A percentile compares a stretch with the other conserved stretches of the same genome.
phyloP scores from a whole-genome alignment of 2,329 filamentous ascomycete species.

The Sarocladiaceae sp. region DNA sequence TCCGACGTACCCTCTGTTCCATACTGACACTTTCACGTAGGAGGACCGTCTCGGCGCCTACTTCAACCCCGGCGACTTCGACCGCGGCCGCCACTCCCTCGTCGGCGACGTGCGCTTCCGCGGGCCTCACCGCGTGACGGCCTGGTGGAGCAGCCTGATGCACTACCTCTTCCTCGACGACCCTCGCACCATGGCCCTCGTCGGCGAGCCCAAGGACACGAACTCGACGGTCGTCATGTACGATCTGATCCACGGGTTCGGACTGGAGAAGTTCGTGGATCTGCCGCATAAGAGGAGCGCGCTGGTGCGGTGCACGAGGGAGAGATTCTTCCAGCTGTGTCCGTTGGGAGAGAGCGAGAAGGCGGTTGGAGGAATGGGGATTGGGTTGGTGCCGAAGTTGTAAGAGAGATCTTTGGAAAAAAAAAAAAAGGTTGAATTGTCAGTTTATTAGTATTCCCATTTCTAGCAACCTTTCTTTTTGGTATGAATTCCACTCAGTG shows the following conservation, averaged over 20 bases:
- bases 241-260: constrained; percentile 67
- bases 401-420: constrained; percentile 19
- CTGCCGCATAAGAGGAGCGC: constrained; percentile 66
- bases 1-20: background rate
- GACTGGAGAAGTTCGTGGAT: constrained; percentile 66
- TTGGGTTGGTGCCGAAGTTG: constrained; percentile 49
- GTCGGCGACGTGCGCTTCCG: constrained; percentile 54
- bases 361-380: constrained; percentile 45
- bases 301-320: constrained; percentile 57
- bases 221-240: constrained; percentile 66
- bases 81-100: constrained; percentile 52
- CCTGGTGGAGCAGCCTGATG: constrained; percentile 57
- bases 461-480: too few relatives aligned
- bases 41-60: constrained; percentile 52
- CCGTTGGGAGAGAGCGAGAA: constrained; percentile 52
- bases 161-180: constrained; percentile 59
- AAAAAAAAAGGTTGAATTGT: too few relatives aligned
- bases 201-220: constrained; percentile 67
- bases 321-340: constrained; percentile 64
- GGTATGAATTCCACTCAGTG: too few relatives aligned
- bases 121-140: constrained; percentile 53
- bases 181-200: constrained; percentile 47
- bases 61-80: constrained; percentile 49
- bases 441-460: too few relatives aligned
- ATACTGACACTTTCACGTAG: constrained; percentile 19